phyloP scores from a whole-genome alignment of 495 filamentous ascomycete genomes.

The Neurospora tetrasperma region DNA sequence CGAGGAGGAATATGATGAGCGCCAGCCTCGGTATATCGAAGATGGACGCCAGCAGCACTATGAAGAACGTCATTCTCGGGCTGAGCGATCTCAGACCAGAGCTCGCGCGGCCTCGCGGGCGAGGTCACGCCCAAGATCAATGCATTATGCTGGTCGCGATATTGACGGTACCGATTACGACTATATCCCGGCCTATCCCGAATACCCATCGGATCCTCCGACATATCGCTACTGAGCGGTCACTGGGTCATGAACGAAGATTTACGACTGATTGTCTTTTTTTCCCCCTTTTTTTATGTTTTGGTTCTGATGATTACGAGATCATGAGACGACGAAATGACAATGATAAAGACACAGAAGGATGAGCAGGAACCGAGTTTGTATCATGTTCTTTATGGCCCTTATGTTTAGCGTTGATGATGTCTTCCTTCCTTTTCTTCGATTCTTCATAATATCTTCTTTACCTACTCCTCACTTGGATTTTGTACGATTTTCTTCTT shows the following conservation, averaged over 20 bases:
- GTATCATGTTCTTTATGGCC: constrained; percentile 2
- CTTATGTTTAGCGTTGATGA: neutral
- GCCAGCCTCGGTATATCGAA: constrained; percentile 27
- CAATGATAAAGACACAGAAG: constrained; percentile 9
- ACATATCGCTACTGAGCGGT: constrained; percentile 1
- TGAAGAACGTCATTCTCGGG: constrained; percentile 31
- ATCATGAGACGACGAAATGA: constrained; percentile 6
- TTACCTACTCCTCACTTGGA: neutral
- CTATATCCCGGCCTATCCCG: constrained; percentile 12
- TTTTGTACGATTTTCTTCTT: neutral
- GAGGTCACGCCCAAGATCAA: constrained; percentile 29
- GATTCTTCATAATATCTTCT: constrained; percentile 1
- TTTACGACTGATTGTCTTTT: neutral
- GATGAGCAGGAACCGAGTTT: neutral
- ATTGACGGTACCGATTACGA: constrained; percentile 5
- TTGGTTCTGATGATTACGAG: neutral
- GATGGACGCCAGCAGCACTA: neutral
- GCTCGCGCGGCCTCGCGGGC: constrained; percentile 32
- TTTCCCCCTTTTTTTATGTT: neutral
- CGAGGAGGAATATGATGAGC: constrained; percentile 34
- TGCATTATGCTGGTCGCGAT: constrained; percentile 9
- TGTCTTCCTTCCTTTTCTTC: neutral
- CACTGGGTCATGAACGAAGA: neutral
- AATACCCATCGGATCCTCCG: neutral
- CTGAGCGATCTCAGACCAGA: constrained; percentile 29